A percentile compares a stretch with the other conserved stretches of the same genome.
Conservation (phyloP, 1,284 basidiomycete species). For the Malassezia obtusa region DNA sequence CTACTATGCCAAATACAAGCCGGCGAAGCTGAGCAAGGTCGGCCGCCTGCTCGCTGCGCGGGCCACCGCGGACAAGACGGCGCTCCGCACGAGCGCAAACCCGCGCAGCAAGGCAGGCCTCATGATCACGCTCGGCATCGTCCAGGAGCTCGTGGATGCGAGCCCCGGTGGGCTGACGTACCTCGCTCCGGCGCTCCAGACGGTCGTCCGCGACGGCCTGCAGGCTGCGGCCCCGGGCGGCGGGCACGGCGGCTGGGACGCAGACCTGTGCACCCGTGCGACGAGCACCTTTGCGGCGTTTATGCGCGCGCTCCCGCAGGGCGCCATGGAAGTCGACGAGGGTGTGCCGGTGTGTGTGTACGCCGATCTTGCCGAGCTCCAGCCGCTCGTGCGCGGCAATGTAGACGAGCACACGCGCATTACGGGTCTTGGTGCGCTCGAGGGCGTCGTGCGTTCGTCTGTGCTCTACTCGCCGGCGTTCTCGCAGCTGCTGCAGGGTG, state of each 20-base stretch:
- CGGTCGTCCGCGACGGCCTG: constrained; percentile 63
- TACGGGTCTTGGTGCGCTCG: not conserved
- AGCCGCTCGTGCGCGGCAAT: not conserved
- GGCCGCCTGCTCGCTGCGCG: constrained; percentile 72
- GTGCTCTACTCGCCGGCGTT: constrained; percentile 4
- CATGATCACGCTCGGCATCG: constrained; percentile 74
- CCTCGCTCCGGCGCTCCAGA: constrained; percentile 67
- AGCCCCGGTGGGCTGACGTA: constrained; percentile 77
- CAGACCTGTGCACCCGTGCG: constrained; percentile 73
- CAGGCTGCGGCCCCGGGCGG: constrained; percentile 52
- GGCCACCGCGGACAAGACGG: constrained; percentile 58
- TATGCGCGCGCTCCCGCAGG: not conserved
- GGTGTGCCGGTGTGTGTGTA: not conserved
- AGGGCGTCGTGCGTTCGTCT: constrained; percentile 3
- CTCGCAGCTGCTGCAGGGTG: not conserved
- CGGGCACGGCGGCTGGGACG: constrained; percentile 52
- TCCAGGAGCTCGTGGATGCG: constrained; percentile 75
- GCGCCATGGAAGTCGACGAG: constrained; percentile 11
- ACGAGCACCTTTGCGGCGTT: constrained; percentile 61
- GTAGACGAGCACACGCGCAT: constrained; percentile 1
- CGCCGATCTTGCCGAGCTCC: not conserved
- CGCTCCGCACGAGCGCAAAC: constrained; percentile 58
- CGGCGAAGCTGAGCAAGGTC: constrained; percentile 78
- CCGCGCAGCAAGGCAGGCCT: constrained; percentile 71
- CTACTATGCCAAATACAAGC: constrained; percentile 82